Percentiles rank a stretch among this genome's conserved stretches.
Conservation (phyloP, 2,329 filamentous ascomycete genomes). For the Aureobasidium subglaciale region DNA sequence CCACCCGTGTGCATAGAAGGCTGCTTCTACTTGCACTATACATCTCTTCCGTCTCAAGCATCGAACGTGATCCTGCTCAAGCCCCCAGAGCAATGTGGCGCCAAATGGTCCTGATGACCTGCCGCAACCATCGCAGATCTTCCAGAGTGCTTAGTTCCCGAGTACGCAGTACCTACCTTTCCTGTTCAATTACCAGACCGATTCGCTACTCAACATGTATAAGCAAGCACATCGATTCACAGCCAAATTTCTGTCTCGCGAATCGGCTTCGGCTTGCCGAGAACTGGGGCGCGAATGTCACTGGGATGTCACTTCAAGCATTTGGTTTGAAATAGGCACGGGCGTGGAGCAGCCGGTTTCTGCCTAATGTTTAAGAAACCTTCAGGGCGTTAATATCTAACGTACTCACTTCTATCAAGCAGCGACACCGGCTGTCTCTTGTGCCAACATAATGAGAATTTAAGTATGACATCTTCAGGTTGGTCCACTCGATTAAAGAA, state of each 20-base stretch:
- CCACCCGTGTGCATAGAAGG: not conserved
- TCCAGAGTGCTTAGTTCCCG: not conserved
- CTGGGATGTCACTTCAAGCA: conserved; percentile 1
- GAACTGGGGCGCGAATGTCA: not conserved
- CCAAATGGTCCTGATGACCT: not conserved
- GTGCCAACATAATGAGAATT: not conserved
- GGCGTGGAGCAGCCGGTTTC: not conserved
- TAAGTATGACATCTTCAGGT: too few relatives aligned
- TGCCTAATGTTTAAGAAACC: not conserved
- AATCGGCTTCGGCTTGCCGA: not conserved
- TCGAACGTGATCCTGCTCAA: not conserved
- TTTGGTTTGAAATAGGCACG: not conserved
- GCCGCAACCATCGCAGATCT: conserved; percentile 1
- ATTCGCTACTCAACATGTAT: not conserved
- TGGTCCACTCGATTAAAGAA: too few relatives aligned
- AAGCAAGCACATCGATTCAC: not conserved
- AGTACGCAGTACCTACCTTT: not conserved
- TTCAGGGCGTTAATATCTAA: not conserved
- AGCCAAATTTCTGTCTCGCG: not conserved
- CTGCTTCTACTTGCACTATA: not conserved
- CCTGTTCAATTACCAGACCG: not conserved
- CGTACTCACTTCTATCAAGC: not conserved
- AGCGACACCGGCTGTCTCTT: too few relatives aligned
- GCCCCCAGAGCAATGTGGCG: not conserved
- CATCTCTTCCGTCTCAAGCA: not conserved